phyloP scores from a whole-genome alignment of 805 yeast genomes.

The Maudiozyma barnettii region DNA sequence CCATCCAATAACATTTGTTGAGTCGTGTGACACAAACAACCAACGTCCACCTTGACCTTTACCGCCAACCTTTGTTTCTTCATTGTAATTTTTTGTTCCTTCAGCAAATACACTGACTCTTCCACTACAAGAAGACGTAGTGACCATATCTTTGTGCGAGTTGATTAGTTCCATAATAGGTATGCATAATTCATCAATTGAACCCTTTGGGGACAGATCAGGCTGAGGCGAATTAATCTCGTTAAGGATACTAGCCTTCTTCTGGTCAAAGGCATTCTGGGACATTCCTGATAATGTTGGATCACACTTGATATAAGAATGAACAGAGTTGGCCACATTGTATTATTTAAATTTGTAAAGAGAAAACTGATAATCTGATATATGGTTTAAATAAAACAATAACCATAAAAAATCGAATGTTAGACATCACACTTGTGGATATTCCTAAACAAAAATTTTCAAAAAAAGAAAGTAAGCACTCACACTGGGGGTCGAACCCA shows the following conservation, averaged over 20 bases:
- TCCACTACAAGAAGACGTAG: constrained; percentile 86
- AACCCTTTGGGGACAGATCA: constrained; percentile 81
- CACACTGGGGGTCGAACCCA: constrained; percentile 50
- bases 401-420: too few species aligned
- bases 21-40: constrained; percentile 71
- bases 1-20: constrained; percentile 41
- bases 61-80: constrained; percentile 49
- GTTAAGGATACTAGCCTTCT: constrained; percentile 44
- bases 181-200: constrained; percentile 63
- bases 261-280: constrained; percentile 56
- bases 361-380: too few species aligned
- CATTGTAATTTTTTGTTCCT: constrained; percentile 42
- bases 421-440: too few species aligned
- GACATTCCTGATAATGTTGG: neutral
- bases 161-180: constrained; percentile 69
- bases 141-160: constrained; percentile 55
- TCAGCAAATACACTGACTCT: constrained; percentile 75
- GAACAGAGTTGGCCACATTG: too few species aligned
- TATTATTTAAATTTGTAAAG: too few species aligned
- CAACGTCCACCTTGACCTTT: constrained; percentile 81
- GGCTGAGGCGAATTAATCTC: constrained; percentile 41
- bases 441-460: neutral
- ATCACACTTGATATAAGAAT: too few species aligned
- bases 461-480: constrained; percentile 27
- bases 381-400: neutral